phyloP scores from a whole-genome alignment of 257 asterid genomes.

The Datura wrightii region DNA sequence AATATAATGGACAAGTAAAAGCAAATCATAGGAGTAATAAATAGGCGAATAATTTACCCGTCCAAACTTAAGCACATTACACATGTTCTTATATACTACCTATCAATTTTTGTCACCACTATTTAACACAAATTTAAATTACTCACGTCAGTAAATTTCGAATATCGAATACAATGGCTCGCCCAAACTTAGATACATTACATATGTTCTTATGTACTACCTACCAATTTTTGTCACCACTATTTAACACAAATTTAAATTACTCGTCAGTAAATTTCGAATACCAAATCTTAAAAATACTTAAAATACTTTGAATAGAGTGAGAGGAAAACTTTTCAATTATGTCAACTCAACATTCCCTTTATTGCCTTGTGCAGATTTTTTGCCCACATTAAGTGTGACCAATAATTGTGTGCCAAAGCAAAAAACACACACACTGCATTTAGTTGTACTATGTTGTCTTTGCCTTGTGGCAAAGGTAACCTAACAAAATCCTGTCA shows the following conservation, averaged over 20 bases:
- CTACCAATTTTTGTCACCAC: not conserved
- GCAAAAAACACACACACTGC: slow-evolving; percentile 20
- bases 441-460: not conserved
- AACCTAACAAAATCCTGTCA: slow-evolving; percentile 20
- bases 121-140: too few species aligned
- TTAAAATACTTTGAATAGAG: not conserved
- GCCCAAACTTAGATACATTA: too few species aligned
- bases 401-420: slow-evolving; percentile 22
- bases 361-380: slow-evolving; percentile 22
- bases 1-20: too few species aligned
- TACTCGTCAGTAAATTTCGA: not conserved
- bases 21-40: too few species aligned
- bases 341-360: slow-evolving; percentile 17
- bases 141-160: too few species aligned
- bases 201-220: too few species aligned
- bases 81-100: too few species aligned
- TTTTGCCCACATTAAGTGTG: slow-evolving; percentile 9
- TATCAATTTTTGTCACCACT: too few species aligned
- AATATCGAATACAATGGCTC: too few species aligned
- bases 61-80: too few species aligned
- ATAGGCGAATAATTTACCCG: too few species aligned
- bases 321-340: not conserved
- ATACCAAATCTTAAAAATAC: too few species aligned
- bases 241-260: not conserved
- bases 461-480: slow-evolving; percentile 4